Percentiles rank a stretch among this genome's conserved stretches.
Evolutionary conservation across 2,329 filamentous ascomycete genomes (phyloP).

Genomic region (Phyllosticta citriasiana): DNA sequence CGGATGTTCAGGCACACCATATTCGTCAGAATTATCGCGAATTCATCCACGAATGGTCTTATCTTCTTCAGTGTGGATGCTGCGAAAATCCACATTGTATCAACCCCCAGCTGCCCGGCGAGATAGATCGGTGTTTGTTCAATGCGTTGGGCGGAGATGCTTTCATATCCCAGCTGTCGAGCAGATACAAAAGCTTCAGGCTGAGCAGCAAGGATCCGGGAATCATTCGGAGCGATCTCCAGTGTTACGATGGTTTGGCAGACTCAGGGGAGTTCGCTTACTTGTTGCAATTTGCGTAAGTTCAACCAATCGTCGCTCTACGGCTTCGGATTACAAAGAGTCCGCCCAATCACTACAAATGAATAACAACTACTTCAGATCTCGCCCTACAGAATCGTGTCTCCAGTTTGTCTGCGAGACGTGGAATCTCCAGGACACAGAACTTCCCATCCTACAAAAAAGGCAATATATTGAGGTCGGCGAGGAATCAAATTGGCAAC

Average conservation of each 20-base stretch:
- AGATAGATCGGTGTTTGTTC: slow-evolving; percentile 12
- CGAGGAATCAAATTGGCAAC: not conserved
- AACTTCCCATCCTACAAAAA: not conserved
- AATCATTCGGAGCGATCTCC: not conserved
- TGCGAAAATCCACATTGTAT: not conserved
- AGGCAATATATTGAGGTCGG: not conserved
- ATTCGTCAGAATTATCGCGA: not conserved
- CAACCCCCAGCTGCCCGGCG: not conserved
- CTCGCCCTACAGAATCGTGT: not conserved
- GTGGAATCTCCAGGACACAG: not conserved
- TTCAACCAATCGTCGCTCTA: not conserved
- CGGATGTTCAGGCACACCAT: not conserved
- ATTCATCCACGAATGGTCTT: slow-evolving; percentile 8
- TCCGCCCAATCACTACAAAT: not conserved
- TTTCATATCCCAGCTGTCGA: slow-evolving; percentile 5
- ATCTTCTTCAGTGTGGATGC: not conserved
- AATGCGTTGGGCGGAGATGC: slow-evolving; percentile 6
- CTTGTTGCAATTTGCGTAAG: not conserved
- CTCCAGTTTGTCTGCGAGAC: not conserved
- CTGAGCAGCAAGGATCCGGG: not conserved
- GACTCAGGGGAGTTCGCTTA: not conserved
- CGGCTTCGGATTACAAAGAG: not conserved
- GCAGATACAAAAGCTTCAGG: slow-evolving; percentile 10
- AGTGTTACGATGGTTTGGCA: not conserved
- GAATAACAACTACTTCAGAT: not conserved